These are phyloP conservation scores for Rhodotorula sp. DNA, from an alignment of 1,284 basidiomycete species.

Conservation along the genomic window DNA sequence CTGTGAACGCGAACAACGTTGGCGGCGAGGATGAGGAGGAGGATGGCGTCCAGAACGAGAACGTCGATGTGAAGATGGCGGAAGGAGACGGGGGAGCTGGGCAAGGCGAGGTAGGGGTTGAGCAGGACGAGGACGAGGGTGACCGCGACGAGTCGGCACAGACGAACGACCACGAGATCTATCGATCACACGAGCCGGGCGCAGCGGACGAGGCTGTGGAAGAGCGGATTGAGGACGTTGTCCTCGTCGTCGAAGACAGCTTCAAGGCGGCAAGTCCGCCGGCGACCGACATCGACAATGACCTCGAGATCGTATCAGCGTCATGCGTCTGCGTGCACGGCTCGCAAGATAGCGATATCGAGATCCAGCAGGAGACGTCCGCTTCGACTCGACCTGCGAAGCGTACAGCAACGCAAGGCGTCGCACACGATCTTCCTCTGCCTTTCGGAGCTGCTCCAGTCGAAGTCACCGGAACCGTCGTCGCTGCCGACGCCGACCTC, in stretches of 20 bases:
- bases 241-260: conserved; percentile 24
- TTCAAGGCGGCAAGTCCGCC: neutral
- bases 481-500: conserved; percentile 26
- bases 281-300: conserved; percentile 18
- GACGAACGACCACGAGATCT: too few species aligned
- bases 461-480: conserved; percentile 21
- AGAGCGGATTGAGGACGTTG: conserved; percentile 3
- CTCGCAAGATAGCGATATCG: conserved; percentile 23
- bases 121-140: conserved; percentile 36
- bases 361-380: conserved; percentile 34
- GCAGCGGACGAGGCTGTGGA: neutral
- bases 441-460: conserved; percentile 22
- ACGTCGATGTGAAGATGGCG: neutral
- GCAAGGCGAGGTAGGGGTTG: neutral
- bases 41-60: conserved; percentile 12
- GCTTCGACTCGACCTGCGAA: neutral
- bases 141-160: neutral
- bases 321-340: conserved; percentile 29
- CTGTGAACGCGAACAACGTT: conserved; percentile 13
- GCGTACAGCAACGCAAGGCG: neutral
- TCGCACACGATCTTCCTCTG: neutral
- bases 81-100: neutral
- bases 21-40: conserved; percentile 33
- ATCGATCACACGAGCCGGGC: neutral
- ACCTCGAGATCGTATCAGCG: neutral